Evolutionary conservation across 257 asterid genomes (phyloP), one percentile per base, ranked within the genome.

Genomic region (Nicotiana sylvestris): DNA sequence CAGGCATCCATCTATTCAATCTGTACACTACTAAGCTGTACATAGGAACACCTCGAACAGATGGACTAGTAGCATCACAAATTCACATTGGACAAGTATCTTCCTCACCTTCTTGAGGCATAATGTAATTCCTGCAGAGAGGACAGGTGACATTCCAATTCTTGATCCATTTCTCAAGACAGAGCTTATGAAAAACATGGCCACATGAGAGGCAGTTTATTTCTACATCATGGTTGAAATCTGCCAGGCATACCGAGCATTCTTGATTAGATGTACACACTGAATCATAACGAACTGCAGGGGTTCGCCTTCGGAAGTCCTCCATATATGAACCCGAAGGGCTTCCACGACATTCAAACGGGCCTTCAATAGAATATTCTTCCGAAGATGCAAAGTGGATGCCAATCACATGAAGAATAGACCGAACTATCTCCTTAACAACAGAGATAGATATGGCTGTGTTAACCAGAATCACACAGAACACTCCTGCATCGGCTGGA

Each of bases 101-200:
- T 66, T 92, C 97, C 30, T 91, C 96, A 1, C 10, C 86, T 82
- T 91, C 96, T 86, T 87, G 93, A 84, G 97, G 90, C 84, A 92
- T 84, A 92, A 95, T 86, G 86, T 84, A 76, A 83, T 89, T 86
- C 87, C 99, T 89, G 82, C 99, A 95, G 53, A 95, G 97, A 18
- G 99, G 99, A 85, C 99, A 95, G 0, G 97, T 95, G 67, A 89
- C 87, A 86, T 90, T 89, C 98, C 97, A 95, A 68, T 84, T 86
- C 86, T 89, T 92, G 83, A 95, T 67, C 99, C 99, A 95, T 68
- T 87, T 92, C 90, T 92, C 98, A 3, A 93, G 88, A 88, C 98
- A 95, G 9, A 80, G 33, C 72, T 85, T 87, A 81, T 95, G 99
- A 89, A 95, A 95, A 35, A 93, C 91, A 18, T 95, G 99, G 81